Percentiles rank a stretch among this genome's conserved stretches.
Evolutionary conservation across 1,139 yeast species (phyloP).

Genomic region (Geotrichum europaeum): DNA sequence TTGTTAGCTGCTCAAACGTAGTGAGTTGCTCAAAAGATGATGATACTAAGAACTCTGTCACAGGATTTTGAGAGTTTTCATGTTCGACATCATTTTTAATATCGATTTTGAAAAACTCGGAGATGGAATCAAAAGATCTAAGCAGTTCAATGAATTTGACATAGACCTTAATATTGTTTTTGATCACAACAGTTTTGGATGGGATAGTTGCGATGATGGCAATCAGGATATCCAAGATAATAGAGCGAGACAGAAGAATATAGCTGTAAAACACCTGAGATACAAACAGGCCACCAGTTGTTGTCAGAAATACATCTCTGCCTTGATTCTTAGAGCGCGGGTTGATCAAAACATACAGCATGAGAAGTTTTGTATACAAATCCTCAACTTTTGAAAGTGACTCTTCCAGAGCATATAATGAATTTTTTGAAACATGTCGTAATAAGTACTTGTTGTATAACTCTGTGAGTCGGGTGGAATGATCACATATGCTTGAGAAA

Average conservation of each 20-base stretch:
- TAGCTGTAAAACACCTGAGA: slow-evolving; percentile 22
- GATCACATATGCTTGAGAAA: slow-evolving; percentile 4
- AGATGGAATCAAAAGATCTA: slow-evolving; percentile 18
- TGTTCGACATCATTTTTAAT: neutral
- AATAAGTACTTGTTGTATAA: slow-evolving; percentile 6
- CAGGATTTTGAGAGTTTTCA: neutral
- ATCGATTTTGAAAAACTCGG: slow-evolving; percentile 10
- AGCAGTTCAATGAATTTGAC: slow-evolving; percentile 19
- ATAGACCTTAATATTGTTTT: slow-evolving; percentile 22
- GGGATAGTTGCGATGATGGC: slow-evolving; percentile 19
- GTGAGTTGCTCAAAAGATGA: neutral
- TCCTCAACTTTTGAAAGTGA: slow-evolving; percentile 3
- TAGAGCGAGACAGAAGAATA: slow-evolving; percentile 18
- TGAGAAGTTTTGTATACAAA: slow-evolving; percentile 14
- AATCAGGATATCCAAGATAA: slow-evolving; percentile 23
- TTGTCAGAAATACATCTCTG: slow-evolving; percentile 14
- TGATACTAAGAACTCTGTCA: neutral
- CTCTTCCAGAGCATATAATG: neutral
- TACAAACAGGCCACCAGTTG: slow-evolving; percentile 20
- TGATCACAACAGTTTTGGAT: slow-evolving; percentile 21
- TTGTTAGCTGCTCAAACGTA: neutral
- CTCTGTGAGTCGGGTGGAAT: slow-evolving; percentile 7
- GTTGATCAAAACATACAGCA: slow-evolving; percentile 12
- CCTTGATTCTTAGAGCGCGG: slow-evolving; percentile 9
- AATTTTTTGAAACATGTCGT: neutral